These are phyloP conservation scores for Linderina pennispora DNA, from an alignment of 192 early-diverging fungal genomes.

Conservation along the genomic window DNA sequence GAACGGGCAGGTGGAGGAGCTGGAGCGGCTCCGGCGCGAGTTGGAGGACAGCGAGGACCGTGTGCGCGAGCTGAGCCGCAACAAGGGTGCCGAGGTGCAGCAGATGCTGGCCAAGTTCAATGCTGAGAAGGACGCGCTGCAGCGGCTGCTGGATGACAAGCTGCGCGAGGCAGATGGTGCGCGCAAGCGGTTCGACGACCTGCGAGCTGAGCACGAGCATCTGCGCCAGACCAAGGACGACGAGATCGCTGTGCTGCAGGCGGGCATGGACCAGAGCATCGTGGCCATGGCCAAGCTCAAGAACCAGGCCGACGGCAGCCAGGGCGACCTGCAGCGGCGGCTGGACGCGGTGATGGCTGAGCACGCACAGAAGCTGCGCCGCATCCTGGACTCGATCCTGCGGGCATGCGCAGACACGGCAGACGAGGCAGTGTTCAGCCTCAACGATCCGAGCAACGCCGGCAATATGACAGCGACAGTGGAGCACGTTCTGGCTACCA, in stretches of 20 bases:
- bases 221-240: slow-evolving; percentile 58
- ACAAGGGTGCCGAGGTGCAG: slow-evolving; percentile 79
- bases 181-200: slow-evolving; percentile 38
- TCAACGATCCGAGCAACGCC: slow-evolving; percentile 72
- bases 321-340: slow-evolving; percentile 54
- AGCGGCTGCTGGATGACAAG: slow-evolving; percentile 47
- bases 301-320: slow-evolving; percentile 44
- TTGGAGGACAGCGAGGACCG: slow-evolving; percentile 71
- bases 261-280: slow-evolving; percentile 77
- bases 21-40: slow-evolving; percentile 72
- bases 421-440: slow-evolving; percentile 82
- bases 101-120: slow-evolving; percentile 76
- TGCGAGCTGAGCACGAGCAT: slow-evolving; percentile 28
- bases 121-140: slow-evolving; percentile 76
- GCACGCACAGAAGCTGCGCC: slow-evolving; percentile 61
- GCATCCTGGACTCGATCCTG: slow-evolving; percentile 82
- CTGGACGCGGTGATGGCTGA: slow-evolving; percentile 59
- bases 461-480: slow-evolving; percentile 87
- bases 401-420: slow-evolving; percentile 81
- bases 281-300: slow-evolving; percentile 66
- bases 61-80: slow-evolving; percentile 68
- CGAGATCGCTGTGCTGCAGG: slow-evolving; percentile 71
- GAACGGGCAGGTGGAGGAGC: slow-evolving; percentile 76
- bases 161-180: slow-evolving; percentile 27
- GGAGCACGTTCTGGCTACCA: slow-evolving; percentile 85